These are phyloP conservation scores for Suillus bovinus DNA, from an alignment of 768 basidiomycete species.

Conservation along the genomic window DNA sequence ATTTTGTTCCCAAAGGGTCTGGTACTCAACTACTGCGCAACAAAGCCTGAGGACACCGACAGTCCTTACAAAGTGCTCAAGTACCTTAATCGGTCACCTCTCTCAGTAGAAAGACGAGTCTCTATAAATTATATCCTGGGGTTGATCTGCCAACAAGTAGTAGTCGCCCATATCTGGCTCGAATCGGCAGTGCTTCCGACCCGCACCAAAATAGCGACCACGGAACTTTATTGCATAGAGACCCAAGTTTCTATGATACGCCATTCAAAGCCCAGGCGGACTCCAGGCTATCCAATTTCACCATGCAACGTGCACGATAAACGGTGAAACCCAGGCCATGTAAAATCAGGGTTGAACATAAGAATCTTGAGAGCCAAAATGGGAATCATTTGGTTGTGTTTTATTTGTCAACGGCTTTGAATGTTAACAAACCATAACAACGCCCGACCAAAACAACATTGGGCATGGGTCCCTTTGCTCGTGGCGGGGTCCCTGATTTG, in stretches of 20 bases:
- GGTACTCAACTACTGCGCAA: not conserved
- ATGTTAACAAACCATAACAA: conserved; percentile 14
- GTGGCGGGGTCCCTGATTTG: too few species aligned
- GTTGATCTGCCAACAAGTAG: not conserved
- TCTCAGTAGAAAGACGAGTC: not conserved
- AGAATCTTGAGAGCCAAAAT: not conserved
- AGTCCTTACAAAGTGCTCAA: not conserved
- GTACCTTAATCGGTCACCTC: not conserved
- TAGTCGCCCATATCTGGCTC: not conserved
- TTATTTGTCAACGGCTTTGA: conserved; percentile 1
- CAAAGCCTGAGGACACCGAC: not conserved
- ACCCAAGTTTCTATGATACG: not conserved
- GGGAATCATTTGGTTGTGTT: not conserved
- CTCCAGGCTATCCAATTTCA: not conserved
- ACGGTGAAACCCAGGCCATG: not conserved
- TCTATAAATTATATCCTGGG: not conserved
- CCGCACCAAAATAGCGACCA: conserved; percentile 1
- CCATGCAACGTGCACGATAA: not conserved
- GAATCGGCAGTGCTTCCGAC: not conserved
- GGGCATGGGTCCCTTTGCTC: too few species aligned
- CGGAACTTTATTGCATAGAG: not conserved
- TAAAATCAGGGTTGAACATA: not conserved
- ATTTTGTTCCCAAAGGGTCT: conserved; percentile 19
- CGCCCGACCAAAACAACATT: not conserved
- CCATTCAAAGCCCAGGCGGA: not conserved